Evolutionary conservation across 1,284 basidiomycete genomes (phyloP), one percentile per base, ranked within the genome.

Genomic region (Ganoderma multipileum): DNA sequence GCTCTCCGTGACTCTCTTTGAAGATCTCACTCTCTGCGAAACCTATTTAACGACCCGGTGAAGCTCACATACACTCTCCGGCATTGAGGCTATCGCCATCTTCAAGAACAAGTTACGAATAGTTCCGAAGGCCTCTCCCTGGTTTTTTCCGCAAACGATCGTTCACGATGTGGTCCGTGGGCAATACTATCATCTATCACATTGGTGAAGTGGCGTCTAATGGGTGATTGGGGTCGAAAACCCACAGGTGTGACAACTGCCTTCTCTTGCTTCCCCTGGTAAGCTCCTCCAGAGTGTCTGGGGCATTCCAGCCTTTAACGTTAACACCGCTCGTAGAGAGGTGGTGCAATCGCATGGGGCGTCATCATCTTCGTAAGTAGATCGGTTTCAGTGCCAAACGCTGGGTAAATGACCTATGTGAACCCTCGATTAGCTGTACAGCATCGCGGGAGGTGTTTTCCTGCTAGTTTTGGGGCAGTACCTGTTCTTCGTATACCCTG

Each of bases 291-390:
- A 8, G 16, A 26, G 14, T 33, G 11, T 20, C 11, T 54, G n/a
- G 52, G 52, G 28, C 16, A 9, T 20, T 26, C 28, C 52, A 41
- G 39, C 30, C n/a, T 63, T n/a, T 33, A 54, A 33, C 47, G 41
- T 38, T 28, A 4, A 55, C 14, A 26, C 52, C 28, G 52, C 30
- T 55, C 28, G 65, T 74, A 91, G 90, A 85, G 89, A 76, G 87
- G 82, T 79, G 92, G 92, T 77, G 90, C 91, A 65, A 93, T 94
- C 74, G 90, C 89, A 57, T 93, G 90, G 91, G 89, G 83, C 71
- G 82, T 89, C 68, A 74, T 89, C 73, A 88, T 94, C 72, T 83
- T 86, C 71, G 91, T 91, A 79, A 74, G 85, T 80, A 63, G 52
- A 38, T 65, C 58, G 4, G 18, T 20, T 47, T 38, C 7, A 11